phyloP scores from a whole-genome alignment of 129 eudicot genomes.

The Scalesia atractyloides region DNA sequence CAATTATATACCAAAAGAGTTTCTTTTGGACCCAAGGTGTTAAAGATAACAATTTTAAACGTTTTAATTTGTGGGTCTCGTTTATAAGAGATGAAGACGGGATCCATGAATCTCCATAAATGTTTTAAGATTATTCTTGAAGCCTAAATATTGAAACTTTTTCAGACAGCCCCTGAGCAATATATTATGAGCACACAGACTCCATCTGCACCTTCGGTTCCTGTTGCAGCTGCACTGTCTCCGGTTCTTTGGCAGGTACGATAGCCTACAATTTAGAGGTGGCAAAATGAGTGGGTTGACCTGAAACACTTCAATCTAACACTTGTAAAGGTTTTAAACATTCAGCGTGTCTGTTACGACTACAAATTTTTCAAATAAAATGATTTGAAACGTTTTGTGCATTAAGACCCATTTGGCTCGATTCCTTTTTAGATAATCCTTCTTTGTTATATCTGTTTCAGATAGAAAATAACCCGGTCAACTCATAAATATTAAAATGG shows the following conservation, averaged over 20 bases:
- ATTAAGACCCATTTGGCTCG: background rate
- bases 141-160: background rate
- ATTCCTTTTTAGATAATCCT: background rate
- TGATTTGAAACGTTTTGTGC: background rate
- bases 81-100: background rate
- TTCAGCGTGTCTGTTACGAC: background rate
- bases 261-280: background rate
- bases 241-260: slow-evolving; percentile 98
- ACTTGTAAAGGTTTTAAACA: background rate
- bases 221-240: slow-evolving; percentile 94
- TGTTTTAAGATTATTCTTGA: slow-evolving; percentile 2
- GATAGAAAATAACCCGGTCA: background rate
- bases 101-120: background rate
- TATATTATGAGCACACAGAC: slow-evolving; percentile 99
- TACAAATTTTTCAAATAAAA: background rate
- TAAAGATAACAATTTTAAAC: background rate
- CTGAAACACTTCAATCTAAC: background rate
- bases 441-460: background rate
- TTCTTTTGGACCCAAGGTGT: slow-evolving; percentile 97
- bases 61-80: background rate
- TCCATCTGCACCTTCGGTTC: slow-evolving; percentile 98
- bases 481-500: background rate
- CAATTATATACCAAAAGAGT: slow-evolving; percentile 95
- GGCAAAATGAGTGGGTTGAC: background rate
- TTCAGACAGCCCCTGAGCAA: slow-evolving; percentile 97